Evolutionary conservation across 805 yeast genomes (phyloP), one percentile per base, ranked within the genome.

Genomic region (Grigorovia jiainica): DNA sequence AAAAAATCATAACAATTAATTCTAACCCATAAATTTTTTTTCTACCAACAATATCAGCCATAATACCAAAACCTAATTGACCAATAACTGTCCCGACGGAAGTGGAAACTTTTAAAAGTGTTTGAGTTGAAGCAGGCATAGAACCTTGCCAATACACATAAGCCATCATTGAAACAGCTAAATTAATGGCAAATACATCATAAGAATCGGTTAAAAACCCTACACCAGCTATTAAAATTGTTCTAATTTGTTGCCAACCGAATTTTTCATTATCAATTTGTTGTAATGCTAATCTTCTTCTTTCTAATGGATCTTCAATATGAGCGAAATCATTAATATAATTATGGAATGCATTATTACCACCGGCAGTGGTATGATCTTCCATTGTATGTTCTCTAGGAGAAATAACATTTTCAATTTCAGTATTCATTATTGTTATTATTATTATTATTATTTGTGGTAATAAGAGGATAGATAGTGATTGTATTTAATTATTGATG

Each of bases 11-110:
- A 50, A 87, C 68, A 51, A 87, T 83, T 64, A 87, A 75, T 67
- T 87, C 96, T 46, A 73, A 57, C 70, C 96, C 96, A 64, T 87
- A 87, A 59, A 87, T 77, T 59, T 74, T 78, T 67, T 87, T 87
- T 70, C 96, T 79, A 53, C 96, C 96, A 46, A 82, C 68, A 23
- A 67, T 61, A 71, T 87, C 96, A 47, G 90, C 95, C 49, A 82
- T 53, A 57, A 74, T 69, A 67, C 96, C 96, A 55, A 87, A 87
- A 45, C 82, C 77, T 39, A 87, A 59, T 68, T 87, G 95, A 57
- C 95, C 96, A 58, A 87, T 75, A 50, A 87, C 95, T 34, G 95
- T 87, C 68, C 95, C 95, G 43, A 86, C 95, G 39, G 95, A 86
- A 19, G 95, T 87, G 40, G 95, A 84, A 41, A 83, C 89, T 68